phyloP scores from a whole-genome alignment of 192 early-diverging fungal species.

The Coemansia sp. region DNA sequence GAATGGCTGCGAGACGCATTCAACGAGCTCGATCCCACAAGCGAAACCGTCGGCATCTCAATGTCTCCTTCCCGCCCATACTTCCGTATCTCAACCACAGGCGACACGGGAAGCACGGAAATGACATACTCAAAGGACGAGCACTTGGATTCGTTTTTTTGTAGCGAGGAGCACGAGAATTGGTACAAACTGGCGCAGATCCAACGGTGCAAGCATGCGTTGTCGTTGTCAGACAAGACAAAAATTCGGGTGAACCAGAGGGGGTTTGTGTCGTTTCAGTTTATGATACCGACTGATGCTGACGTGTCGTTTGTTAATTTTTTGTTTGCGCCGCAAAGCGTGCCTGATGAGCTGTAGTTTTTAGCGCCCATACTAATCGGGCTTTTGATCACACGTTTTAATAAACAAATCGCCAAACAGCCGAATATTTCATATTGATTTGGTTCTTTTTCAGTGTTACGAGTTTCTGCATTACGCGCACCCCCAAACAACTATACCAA shows the following conservation, averaged over 20 bases:
- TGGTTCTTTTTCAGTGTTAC: no score
- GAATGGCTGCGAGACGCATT: constrained; percentile 58
- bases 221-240: constrained; percentile 55
- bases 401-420: neutral
- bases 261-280: constrained; percentile 58
- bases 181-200: constrained; percentile 50
- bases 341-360: constrained; percentile 19
- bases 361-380: neutral
- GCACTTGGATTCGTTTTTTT: constrained; percentile 56
- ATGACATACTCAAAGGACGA: constrained; percentile 59
- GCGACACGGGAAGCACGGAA: constrained; percentile 52
- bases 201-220: constrained; percentile 47
- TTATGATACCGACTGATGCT: constrained; percentile 52
- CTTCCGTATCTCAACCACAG: constrained; percentile 52
- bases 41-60: constrained; percentile 47
- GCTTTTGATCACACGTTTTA: neutral
- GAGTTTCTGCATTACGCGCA: no score
- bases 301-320: constrained; percentile 52
- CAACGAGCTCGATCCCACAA: constrained; percentile 56
- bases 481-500: neutral
- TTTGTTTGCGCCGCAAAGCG: constrained; percentile 38
- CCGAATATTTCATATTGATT: no score
- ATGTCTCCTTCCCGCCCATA: constrained; percentile 50
- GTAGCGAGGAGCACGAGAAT: constrained; percentile 46
- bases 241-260: constrained; percentile 54